Evolutionary conservation across 495 filamentous ascomycete species (phyloP).

Genomic region (Aspergillus mulundensis): DNA sequence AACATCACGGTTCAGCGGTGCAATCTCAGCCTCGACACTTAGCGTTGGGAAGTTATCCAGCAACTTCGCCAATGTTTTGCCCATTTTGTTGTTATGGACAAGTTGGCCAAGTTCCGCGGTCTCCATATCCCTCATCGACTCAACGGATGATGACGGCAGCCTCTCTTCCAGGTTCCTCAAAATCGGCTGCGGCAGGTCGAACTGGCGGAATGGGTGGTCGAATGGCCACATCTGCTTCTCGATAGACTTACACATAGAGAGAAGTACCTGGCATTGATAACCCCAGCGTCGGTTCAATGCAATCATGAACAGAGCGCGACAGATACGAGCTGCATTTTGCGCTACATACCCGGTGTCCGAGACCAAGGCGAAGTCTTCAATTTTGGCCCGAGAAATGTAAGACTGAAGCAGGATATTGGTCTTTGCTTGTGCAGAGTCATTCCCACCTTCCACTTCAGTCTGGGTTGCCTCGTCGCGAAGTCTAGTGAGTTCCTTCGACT

Average conservation of each 20-base stretch:
- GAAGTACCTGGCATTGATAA: conserved; percentile 81
- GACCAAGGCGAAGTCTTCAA: conserved; percentile 88
- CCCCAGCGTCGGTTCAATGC: conserved; percentile 93
- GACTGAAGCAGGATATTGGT: conserved; percentile 94
- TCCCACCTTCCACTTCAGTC: conserved; percentile 69
- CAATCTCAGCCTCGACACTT: conserved; percentile 87
- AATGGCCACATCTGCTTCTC: conserved; percentile 93
- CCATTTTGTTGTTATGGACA: conserved; percentile 87
- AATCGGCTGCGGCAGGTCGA: conserved; percentile 81
- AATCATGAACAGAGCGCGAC: conserved; percentile 94
- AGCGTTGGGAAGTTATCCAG: conserved; percentile 90
- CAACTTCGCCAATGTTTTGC: conserved; percentile 70
- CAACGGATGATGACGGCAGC: conserved; percentile 65
- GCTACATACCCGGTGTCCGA: conserved; percentile 94
- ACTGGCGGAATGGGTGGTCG: conserved; percentile 92
- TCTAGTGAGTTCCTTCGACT: conserved; percentile 70
- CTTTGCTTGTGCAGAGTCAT: conserved; percentile 78
- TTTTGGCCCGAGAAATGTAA: conserved; percentile 82
- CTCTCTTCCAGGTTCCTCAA: conserved; percentile 78
- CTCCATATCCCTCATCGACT: conserved; percentile 87
- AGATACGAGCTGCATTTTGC: conserved; percentile 92
- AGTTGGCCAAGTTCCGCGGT: conserved; percentile 82
- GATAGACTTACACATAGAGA: conserved; percentile 91
- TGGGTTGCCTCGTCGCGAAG: conserved; percentile 62
- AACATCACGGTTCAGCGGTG: conserved; percentile 91